Percentiles rank a stretch among this genome's conserved stretches.
These are phyloP conservation scores for Xylariaceae sp. DNA, from an alignment of 2,329 filamentous ascomycete species.

Conservation along the genomic window DNA sequence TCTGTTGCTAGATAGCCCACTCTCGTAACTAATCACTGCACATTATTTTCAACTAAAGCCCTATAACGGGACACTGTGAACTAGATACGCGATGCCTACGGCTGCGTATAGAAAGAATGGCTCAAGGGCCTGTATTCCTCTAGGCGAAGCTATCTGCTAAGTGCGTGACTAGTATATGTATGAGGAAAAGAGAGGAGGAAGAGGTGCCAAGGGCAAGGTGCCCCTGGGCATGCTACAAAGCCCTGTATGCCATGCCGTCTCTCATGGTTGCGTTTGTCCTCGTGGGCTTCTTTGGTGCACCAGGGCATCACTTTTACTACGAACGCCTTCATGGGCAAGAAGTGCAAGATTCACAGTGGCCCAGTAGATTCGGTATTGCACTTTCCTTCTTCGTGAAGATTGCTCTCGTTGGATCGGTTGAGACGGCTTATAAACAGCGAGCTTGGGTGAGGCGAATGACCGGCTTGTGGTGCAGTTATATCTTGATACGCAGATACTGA, in stretches of 20 bases:
- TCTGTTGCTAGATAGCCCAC: too few relatives aligned
- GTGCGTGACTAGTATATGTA: too few relatives aligned
- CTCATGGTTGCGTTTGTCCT: slow-evolving; percentile 14
- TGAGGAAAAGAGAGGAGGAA: too few relatives aligned
- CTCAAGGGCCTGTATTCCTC: too few relatives aligned
- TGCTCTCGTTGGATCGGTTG: slow-evolving; percentile 8
- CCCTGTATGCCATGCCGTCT: not conserved
- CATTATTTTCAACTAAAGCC: too few relatives aligned
- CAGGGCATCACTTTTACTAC: slow-evolving; percentile 19
- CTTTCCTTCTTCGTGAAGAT: slow-evolving; percentile 20
- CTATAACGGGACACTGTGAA: too few relatives aligned
- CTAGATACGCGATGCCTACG: too few relatives aligned
- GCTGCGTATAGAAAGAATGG: too few relatives aligned
- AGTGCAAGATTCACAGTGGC: slow-evolving; percentile 14
- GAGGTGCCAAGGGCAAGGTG: too few relatives aligned
- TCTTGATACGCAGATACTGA: not conserved
- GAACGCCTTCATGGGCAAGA: slow-evolving; percentile 7
- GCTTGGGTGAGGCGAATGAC: slow-evolving; percentile 11
- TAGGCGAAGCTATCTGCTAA: too few relatives aligned
- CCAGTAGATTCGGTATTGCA: slow-evolving; percentile 16
- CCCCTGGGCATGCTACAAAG: not conserved
- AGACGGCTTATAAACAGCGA: slow-evolving; percentile 21
- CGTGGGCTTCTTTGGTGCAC: slow-evolving; percentile 8
- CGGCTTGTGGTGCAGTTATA: not conserved
- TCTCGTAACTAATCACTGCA: too few relatives aligned